Evolutionary conservation across 768 basidiomycete genomes (phyloP), one percentile per base, ranked within the genome.

Genomic region (Udeniomyces megalosporus): DNA sequence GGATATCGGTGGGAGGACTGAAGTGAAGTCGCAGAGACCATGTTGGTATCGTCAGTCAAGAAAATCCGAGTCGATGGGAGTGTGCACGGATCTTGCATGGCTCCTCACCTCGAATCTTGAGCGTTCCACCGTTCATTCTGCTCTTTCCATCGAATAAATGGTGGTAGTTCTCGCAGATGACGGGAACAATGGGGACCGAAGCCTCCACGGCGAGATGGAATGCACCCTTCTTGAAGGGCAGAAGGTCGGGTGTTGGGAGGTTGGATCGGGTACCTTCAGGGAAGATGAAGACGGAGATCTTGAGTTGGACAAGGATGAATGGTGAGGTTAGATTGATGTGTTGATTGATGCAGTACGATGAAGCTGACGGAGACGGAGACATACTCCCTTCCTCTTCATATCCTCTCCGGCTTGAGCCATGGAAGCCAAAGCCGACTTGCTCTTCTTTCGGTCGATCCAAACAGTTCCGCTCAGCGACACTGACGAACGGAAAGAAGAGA

Each of bases 171-270:
- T 97, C 90, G 56, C 83, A 82, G 2, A 97, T 84, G 56, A 99
- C 80, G 6, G 95, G 93, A 32, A 88, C 80, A 69, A 99, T 84
- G 6, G 95, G 93, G 50, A 97, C 80, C 32, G 85, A 82, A 14
- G 88, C 83, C 74, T 91, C 84, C 28, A 97, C 79, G 31, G 95
- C 95, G 54, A 96, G 80, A 71, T 97, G 91, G 78, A 97, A 97
- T 3, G 90, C 92, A 45, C 95, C 95, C 74, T 96, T 99, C 79
- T 99, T 99, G 78, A 99, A 84, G 2, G 88, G 85, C 5, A 86
- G 78, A 71, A 99, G 75, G 34, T 80, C 79, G 8, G 85, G 80
- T 34, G 78, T 74, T 65, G 83, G 77, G 24, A 79, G 78, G 61
- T 80, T 80, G 48, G 88, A 82, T 38, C 93, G 82, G 12, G 95